Conservation (phyloP, 2,329 filamentous ascomycete genomes). For the Hawksworthiomyces lignivorus region DNA sequence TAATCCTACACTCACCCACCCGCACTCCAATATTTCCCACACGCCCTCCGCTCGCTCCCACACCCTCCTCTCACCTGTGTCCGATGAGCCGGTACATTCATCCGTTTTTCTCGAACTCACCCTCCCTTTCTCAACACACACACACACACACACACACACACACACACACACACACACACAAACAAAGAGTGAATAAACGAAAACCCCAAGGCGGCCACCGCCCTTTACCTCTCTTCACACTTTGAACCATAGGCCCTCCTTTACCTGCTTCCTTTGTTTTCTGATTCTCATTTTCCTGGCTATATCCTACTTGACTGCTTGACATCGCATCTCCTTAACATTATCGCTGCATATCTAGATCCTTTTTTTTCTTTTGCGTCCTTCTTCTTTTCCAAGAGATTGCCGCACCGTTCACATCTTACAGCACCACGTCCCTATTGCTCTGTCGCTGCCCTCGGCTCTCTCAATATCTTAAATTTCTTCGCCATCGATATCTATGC, state of each 20-base stretch:
- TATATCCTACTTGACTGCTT: neutral
- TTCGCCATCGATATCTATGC: too few species aligned
- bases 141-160: too few species aligned
- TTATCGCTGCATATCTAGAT: too few species aligned
- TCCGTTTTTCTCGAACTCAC: constrained; percentile 18
- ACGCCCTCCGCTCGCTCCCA: too few species aligned
- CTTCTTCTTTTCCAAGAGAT: too few species aligned
- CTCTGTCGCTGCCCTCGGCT: too few species aligned
- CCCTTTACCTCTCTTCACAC: constrained; percentile 4
- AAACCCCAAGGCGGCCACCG: constrained; percentile 2
- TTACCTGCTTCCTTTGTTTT: neutral
- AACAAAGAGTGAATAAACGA: neutral
- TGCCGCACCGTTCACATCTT: too few species aligned
- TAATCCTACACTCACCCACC: neutral
- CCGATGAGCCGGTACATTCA: constrained; percentile 25
- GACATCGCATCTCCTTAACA: neutral
- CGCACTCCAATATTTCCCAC: too few species aligned
- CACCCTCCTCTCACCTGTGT: constrained; percentile 8
- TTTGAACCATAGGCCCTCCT: constrained; percentile 2
- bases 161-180: too few species aligned
- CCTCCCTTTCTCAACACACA: constrained; percentile 6
- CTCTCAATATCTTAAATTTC: too few species aligned
- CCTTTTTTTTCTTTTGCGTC: neutral
- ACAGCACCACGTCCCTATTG: too few species aligned
- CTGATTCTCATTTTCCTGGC: neutral